Evolutionary conservation across 73 alveolate species (phyloP).

Genomic region (Tetrahymena elliotti): DNA sequence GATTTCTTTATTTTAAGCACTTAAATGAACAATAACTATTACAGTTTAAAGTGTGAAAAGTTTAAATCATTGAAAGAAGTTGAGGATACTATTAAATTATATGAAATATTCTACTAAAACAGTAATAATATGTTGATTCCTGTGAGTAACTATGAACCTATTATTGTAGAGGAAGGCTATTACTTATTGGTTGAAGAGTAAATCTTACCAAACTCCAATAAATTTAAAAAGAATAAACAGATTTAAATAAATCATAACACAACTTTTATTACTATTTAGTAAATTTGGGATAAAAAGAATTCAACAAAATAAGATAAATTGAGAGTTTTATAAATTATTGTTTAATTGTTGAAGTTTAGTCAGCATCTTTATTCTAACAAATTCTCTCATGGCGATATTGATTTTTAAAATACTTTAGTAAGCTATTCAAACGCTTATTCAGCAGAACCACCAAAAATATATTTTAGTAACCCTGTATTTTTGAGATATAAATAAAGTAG

Average conservation of each 20-base stretch:
- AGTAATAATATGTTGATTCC: not conserved
- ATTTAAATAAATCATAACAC: not conserved
- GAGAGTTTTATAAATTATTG: not conserved
- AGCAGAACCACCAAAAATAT: not conserved
- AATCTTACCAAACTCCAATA: not conserved
- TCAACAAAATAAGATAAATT: not conserved
- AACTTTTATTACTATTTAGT: not conserved
- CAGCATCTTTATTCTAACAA: not conserved
- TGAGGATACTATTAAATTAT: not conserved
- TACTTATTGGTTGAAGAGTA: not conserved
- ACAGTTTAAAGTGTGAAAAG: not conserved
- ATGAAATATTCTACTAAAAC: not conserved
- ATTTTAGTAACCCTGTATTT: not conserved
- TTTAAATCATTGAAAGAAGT: not conserved
- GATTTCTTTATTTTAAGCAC: not conserved
- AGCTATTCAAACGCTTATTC: not conserved
- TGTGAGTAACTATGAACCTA: not conserved
- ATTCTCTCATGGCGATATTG: not conserved
- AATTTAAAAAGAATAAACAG: not conserved
- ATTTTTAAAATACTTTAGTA: not conserved
- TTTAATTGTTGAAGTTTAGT: not conserved
- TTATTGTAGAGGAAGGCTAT: not conserved
- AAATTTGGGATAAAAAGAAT: not conserved
- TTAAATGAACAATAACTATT: not conserved
- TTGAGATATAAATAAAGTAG: not conserved